Percentiles rank a stretch among this genome's conserved stretches.
phyloP scores from a whole-genome alignment of 345 rosid species.

The Citrus reticulata region DNA sequence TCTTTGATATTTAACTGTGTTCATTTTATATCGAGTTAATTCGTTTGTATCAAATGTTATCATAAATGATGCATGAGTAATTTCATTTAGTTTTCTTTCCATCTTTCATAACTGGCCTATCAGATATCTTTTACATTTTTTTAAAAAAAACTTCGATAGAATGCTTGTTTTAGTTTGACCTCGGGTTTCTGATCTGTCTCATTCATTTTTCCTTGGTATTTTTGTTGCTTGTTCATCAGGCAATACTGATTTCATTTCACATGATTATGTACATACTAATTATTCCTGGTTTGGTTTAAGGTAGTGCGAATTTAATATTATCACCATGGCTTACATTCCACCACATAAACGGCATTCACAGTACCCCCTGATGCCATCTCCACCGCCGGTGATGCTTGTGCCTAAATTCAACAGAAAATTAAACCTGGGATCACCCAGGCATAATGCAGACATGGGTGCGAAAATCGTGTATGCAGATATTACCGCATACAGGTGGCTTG shows the following conservation, averaged over 20 bases:
- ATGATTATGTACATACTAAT: not conserved
- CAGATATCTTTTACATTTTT: too few relatives aligned
- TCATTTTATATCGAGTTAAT: not conserved
- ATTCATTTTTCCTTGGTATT: too few relatives aligned
- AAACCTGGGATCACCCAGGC: not conserved
- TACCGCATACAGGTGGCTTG: constrained; percentile 19
- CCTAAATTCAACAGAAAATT: not conserved
- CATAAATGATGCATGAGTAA: too few relatives aligned
- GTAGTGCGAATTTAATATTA: not conserved
- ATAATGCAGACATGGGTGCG: not conserved
- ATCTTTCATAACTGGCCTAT: too few relatives aligned
- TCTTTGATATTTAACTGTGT: not conserved
- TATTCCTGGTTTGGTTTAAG: not conserved
- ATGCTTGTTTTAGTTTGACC: not conserved
- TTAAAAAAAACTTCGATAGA: not conserved
- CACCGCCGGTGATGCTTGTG: constrained; percentile 1
- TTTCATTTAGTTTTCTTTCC: too few relatives aligned
- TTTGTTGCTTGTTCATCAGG: not conserved
- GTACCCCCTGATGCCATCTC: not conserved
- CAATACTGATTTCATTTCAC: not conserved
- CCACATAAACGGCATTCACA: constrained; percentile 26
- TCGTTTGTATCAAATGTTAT: too few relatives aligned
- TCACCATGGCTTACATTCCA: constrained; percentile 26
- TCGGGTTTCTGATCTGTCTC: not conserved
- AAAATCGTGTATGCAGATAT: constrained; percentile 12